Evolutionary conservation across 1,284 basidiomycete species (phyloP), one percentile per base, ranked within the genome.

Genomic region (Porphyrellus sp.): DNA sequence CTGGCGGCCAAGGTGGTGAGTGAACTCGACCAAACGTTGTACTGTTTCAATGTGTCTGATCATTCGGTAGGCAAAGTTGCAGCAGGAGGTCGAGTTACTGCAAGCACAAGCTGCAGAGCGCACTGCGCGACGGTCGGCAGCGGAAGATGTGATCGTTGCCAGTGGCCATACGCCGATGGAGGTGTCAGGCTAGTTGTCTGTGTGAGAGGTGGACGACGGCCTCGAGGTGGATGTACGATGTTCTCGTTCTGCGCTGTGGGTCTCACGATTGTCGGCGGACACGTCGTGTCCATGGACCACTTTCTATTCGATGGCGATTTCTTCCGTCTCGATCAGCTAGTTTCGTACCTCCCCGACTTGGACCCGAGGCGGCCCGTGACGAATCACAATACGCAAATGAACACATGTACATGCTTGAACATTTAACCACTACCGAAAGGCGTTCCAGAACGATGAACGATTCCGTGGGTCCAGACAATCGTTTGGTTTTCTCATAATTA

Each of bases 1-100:
- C 63, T 90, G 11, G 80, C 86, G 51, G 73, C 73, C 12, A 82
- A 83, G 62, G 68, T 77, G 51, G 85, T 86, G 56, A 41, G 81
- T 73, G 7, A 45, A 34, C 31, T 15, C 33, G 25, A 31, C 12
- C 8, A 5, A n/a, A 37, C 7, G 5, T 24, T 8, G 11, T 16
- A 7, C 23, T 1, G 9, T 49, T 6, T 4, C 3, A n/a, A 6
- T 15, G 5, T 34, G n/a, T 6, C 52, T 61, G 25, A 62, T 45
- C 16, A 5, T 37, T 42, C 25, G 34, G 9, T n/a, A 67, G 65
- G 45, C 46, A 15, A 67, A 69, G 28, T 46, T 70, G 21, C 58
- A 67, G 34, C 50, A 54, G 20, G 69, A 67, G 39, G 69, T 70
- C 11, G 65, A 55, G 24, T 40, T 52, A 3, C 49, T 70, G 9